A percentile compares a stretch with the other conserved stretches of the same genome.
Conservation (phyloP, 345 rosid genomes). For the Dipteronia dyeriana region DNA sequence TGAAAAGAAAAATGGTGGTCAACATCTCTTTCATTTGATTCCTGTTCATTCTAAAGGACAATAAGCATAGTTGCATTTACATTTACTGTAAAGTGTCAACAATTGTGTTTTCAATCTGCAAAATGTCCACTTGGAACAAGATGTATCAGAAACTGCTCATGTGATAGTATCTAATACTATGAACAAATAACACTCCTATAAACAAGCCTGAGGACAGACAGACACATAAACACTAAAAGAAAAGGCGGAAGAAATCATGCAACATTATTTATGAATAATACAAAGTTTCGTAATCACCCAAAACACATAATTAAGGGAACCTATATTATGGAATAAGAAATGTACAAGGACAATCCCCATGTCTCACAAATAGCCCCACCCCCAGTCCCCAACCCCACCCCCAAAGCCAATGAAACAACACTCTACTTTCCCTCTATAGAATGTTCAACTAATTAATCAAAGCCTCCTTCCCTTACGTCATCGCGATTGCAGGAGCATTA, state of each 20-base stretch:
- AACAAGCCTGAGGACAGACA: neutral
- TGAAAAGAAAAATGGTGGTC: neutral
- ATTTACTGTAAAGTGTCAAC: neutral
- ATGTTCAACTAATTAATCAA: conserved; percentile 29
- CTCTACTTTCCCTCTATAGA: conserved; percentile 35
- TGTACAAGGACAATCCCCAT: conserved; percentile 48
- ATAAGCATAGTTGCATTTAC: neutral
- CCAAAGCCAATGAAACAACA: conserved; percentile 22
- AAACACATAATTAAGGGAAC: conserved; percentile 40
- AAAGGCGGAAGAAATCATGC: conserved; percentile 42
- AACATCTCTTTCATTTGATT: neutral
- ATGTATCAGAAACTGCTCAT: neutral
- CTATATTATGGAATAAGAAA: conserved; percentile 43
- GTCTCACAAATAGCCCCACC: conserved; percentile 24
- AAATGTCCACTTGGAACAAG: neutral
- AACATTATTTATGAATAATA: conserved; percentile 50
- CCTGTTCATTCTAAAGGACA: neutral
- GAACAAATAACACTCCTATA: neutral
- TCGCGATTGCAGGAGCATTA: conserved; percentile 54
- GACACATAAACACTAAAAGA: conserved; percentile 1
- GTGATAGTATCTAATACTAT: neutral
- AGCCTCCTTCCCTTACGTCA: conserved; percentile 44
- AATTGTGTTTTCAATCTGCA: neutral
- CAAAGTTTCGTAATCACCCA: conserved; percentile 39
- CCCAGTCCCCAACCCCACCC: too few species aligned